Conservation (phyloP, 2,329 filamentous ascomycete genomes). For the Blastomyces parvus region DNA sequence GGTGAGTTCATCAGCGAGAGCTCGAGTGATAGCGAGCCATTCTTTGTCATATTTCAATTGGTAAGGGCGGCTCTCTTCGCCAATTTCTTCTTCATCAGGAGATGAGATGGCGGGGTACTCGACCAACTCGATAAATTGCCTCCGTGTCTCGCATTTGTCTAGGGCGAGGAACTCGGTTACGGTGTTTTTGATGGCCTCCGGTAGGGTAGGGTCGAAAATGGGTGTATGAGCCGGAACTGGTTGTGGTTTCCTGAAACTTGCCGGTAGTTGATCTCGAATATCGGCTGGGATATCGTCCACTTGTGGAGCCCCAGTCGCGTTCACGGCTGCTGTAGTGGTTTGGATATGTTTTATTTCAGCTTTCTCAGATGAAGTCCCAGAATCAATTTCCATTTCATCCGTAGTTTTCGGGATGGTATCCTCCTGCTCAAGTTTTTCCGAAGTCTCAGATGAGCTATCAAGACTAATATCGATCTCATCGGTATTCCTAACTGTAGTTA, state of each 20-base stretch:
- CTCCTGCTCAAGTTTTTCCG: constrained; percentile 4
- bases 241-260: constrained; percentile 53
- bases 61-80: constrained; percentile 39
- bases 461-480: constrained; percentile 37
- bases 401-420: neutral
- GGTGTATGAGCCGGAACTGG: constrained; percentile 26
- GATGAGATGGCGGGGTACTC: constrained; percentile 47
- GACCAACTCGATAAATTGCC: constrained; percentile 67
- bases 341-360: neutral
- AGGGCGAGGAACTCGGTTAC: constrained; percentile 76
- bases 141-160: constrained; percentile 69
- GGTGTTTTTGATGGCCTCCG: constrained; percentile 64
- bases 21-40: constrained; percentile 88
- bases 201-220: constrained; percentile 54
- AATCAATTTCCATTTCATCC: neutral
- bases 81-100: constrained; percentile 14
- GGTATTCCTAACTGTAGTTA: constrained; percentile 19
- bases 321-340: neutral
- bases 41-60: constrained; percentile 76
- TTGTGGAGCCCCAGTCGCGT: constrained; percentile 13
- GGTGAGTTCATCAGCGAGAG: constrained; percentile 57
- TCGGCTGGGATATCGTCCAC: constrained; percentile 47
- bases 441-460: constrained; percentile 15
- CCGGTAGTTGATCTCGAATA: constrained; percentile 64
- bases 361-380: neutral